A percentile compares a stretch with the other conserved stretches of the same genome.
Conservation (phyloP, 495 filamentous ascomycete species). For the Aspergillus heteromorphus region DNA sequence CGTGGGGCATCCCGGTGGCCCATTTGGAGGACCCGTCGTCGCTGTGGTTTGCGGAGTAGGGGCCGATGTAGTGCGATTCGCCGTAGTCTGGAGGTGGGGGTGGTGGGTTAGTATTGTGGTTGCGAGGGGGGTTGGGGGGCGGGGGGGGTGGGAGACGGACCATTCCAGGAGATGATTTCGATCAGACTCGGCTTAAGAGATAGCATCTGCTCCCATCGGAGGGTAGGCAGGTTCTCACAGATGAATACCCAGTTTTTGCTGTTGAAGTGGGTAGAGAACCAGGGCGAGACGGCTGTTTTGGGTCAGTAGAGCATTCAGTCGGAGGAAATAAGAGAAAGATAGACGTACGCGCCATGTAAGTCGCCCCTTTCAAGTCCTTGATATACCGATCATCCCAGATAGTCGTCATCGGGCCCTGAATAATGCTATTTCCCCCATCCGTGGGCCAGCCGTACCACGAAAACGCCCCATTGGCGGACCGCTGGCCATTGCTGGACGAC, state of each 20-base stretch:
- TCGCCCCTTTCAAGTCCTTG: slow-evolving; percentile 4
- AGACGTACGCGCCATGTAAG: slow-evolving; percentile 34
- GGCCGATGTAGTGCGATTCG: slow-evolving; percentile 50
- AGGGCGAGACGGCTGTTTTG: slow-evolving; percentile 26
- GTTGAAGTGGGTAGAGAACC: slow-evolving; percentile 42
- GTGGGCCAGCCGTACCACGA: slow-evolving; percentile 32
- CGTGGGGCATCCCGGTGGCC: slow-evolving; percentile 50
- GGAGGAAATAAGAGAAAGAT: not conserved
- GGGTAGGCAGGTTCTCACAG: slow-evolving; percentile 35
- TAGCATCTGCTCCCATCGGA: slow-evolving; percentile 52
- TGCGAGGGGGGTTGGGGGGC: no score
- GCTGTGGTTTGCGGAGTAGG: slow-evolving; percentile 40
- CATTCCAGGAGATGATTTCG: slow-evolving; percentile 62
- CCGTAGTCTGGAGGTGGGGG: slow-evolving; percentile 56
- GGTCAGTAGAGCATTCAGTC: not conserved
- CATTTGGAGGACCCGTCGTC: slow-evolving; percentile 56
- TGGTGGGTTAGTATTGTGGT: no score
- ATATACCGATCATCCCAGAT: slow-evolving; percentile 26
- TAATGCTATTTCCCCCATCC: slow-evolving; percentile 28
- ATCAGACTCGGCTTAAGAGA: slow-evolving; percentile 41
- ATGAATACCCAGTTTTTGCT: slow-evolving; percentile 53
- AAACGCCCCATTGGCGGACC: slow-evolving; percentile 21
- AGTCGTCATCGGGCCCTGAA: slow-evolving; percentile 24
- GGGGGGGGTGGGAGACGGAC: no score
- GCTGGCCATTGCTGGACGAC: not conserved